Percentiles rank a stretch among this genome's conserved stretches.
Conservation (phyloP, 805 yeast genomes). For the Lachancea dasiensis region DNA sequence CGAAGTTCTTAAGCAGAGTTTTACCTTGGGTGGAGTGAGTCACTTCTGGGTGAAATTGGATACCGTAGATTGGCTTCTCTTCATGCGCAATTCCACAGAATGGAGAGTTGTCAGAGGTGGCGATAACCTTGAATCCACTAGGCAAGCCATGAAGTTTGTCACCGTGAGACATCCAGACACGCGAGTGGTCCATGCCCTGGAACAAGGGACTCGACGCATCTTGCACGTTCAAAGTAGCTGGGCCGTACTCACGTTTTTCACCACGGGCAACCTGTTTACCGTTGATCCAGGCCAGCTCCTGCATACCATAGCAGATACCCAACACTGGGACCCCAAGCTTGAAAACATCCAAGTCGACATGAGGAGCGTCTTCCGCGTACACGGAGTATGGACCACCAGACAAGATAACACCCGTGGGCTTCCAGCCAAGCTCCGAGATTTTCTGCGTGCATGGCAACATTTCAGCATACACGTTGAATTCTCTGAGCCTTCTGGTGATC, state of each 20-base stretch:
- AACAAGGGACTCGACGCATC: slow-evolving; percentile 67
- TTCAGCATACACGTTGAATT: slow-evolving; percentile 96
- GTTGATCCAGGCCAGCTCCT: slow-evolving; percentile 96
- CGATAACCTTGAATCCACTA: slow-evolving; percentile 79
- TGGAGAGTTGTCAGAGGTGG: slow-evolving; percentile 91
- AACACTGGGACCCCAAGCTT: slow-evolving; percentile 87
- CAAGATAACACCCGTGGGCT: slow-evolving; percentile 91
- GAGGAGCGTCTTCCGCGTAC: slow-evolving; percentile 92
- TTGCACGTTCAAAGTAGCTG: slow-evolving; percentile 77
- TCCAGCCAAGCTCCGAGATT: slow-evolving; percentile 86
- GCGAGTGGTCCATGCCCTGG: slow-evolving; percentile 85
- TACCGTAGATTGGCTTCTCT: slow-evolving; percentile 74
- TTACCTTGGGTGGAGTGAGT: slow-evolving; percentile 94
- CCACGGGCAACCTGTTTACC: slow-evolving; percentile 90
- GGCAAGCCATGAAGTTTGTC: slow-evolving; percentile 92
- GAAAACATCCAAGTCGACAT: slow-evolving; percentile 92
- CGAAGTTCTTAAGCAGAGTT: slow-evolving; percentile 81
- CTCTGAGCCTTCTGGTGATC: slow-evolving; percentile 95
- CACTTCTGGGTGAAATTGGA: slow-evolving; percentile 99
- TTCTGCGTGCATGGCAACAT: slow-evolving; percentile 99
- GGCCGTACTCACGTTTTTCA: slow-evolving; percentile 97
- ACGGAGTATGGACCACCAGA: slow-evolving; percentile 99
- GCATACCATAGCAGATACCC: slow-evolving; percentile 99
- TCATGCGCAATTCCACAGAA: slow-evolving; percentile 86
- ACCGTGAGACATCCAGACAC: slow-evolving; percentile 99